A percentile compares a stretch with the other conserved stretches of the same genome.
phyloP scores from a whole-genome alignment of 148 eudicot species.

The Vaccinium darrowii region DNA sequence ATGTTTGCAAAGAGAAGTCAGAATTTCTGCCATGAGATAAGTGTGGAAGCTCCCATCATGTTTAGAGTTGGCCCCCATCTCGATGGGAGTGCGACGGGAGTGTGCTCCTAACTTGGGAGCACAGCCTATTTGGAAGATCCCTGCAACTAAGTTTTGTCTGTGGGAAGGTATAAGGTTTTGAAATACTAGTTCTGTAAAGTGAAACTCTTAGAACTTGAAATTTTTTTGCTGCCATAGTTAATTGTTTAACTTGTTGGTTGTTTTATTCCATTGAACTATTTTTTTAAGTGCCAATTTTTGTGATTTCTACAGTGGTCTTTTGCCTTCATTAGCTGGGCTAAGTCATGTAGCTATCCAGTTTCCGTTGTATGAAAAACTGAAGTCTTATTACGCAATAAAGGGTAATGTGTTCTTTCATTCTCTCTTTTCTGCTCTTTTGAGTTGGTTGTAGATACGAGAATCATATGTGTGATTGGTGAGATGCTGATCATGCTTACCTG shows the following conservation, averaged over 20 bases:
- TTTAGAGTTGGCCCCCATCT: no score
- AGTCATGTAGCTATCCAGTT: constrained; percentile 96
- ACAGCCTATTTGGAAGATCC: no score
- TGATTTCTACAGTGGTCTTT: constrained; percentile 73
- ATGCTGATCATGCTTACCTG: constrained; percentile 16
- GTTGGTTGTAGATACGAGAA: neutral
- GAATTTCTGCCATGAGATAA: no score
- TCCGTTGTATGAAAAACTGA: constrained; percentile 85
- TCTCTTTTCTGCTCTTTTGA: constrained; percentile 4
- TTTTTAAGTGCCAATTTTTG: constrained; percentile 11
- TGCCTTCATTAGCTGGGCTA: constrained; percentile 89
- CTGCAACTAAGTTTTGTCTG: neutral
- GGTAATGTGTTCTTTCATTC: constrained; percentile 37
- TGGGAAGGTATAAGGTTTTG: neutral
- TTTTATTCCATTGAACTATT: neutral
- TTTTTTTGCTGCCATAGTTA: neutral
- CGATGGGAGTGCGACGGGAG: no score
- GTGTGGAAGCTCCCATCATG: no score
- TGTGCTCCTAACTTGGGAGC: no score
- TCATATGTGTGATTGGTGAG: neutral
- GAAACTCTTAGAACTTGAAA: neutral
- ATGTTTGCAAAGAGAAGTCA: no score
- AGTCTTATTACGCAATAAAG: constrained; percentile 66
- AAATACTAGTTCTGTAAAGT: neutral
- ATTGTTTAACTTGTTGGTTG: neutral